phyloP scores from a whole-genome alignment of 805 yeast genomes.

The Suhomyces tanzawaensis region DNA sequence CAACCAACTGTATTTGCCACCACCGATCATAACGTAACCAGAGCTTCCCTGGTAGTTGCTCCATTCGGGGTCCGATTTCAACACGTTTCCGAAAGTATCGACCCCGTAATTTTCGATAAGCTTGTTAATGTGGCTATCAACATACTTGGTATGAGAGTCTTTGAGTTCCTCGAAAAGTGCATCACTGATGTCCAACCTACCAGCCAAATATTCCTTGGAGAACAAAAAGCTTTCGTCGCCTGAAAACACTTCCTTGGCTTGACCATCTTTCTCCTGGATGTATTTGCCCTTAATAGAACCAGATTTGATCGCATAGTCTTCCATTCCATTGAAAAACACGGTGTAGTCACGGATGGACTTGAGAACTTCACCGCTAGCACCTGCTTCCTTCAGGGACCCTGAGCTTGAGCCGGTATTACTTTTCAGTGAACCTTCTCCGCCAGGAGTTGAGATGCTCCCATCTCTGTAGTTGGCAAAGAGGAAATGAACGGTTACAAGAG shows the following conservation, averaged over 20 bases:
- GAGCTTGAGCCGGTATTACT: background rate
- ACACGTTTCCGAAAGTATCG: conserved; percentile 35
- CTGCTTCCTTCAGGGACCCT: background rate
- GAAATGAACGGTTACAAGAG: conserved; percentile 3
- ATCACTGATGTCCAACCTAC: conserved; percentile 41
- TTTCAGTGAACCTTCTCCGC: background rate
- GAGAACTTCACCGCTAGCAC: background rate
- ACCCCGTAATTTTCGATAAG: conserved; percentile 24
- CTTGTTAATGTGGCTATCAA: conserved; percentile 28
- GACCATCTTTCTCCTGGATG: conserved; percentile 19
- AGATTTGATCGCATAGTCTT: conserved; percentile 33
- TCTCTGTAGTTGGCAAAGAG: background rate
- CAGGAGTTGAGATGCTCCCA: background rate
- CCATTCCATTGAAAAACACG: conserved; percentile 33
- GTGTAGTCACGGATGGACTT: conserved; percentile 21
- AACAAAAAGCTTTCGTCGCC: conserved; percentile 41
- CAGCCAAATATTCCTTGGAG: conserved; percentile 44
- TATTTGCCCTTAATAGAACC: conserved; percentile 44
- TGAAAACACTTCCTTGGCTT: conserved; percentile 44
- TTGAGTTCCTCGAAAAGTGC: conserved; percentile 32
- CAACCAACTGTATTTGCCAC: conserved; percentile 51
- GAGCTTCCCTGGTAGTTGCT: conserved; percentile 25
- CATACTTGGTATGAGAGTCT: conserved; percentile 34
- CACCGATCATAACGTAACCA: conserved; percentile 52
- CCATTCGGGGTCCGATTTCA: conserved; percentile 41